Percentiles rank a stretch among this genome's conserved stretches.
phyloP scores from a whole-genome alignment of 176 grass and related monocot species.

The Oryza coarctata region DNA sequence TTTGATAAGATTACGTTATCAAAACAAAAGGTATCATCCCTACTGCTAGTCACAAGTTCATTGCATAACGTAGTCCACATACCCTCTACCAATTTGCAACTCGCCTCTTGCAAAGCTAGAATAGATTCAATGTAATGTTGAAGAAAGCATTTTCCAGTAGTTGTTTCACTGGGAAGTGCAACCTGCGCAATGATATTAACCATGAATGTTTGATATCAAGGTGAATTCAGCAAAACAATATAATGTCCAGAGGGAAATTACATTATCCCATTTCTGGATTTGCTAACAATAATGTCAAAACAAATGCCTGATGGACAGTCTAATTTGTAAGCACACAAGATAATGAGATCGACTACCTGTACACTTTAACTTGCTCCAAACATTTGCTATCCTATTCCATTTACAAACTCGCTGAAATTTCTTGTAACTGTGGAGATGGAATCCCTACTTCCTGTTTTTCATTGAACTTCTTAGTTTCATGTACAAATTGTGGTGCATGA shows the following conservation, averaged over 20 bases:
- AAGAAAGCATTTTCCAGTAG: conserved; percentile 84
- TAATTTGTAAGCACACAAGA: neutral
- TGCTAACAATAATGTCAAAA: neutral
- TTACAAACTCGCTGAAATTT: neutral
- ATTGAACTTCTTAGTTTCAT: neutral
- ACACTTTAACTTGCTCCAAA: neutral
- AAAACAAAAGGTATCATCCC: neutral
- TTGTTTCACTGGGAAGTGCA: conserved; percentile 84
- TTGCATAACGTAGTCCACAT: neutral
- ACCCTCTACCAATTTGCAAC: conserved; percentile 69
- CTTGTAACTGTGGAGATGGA: neutral
- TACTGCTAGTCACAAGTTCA: neutral
- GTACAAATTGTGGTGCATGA: neutral
- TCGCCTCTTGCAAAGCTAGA: conserved; percentile 80
- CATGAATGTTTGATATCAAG: conserved; percentile 24
- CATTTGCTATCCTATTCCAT: neutral
- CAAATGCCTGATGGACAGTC: neutral
- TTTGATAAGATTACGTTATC: neutral
- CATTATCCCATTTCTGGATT: neutral
- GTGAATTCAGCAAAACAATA: neutral
- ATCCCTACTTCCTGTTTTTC: neutral
- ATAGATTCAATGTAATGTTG: conserved; percentile 95
- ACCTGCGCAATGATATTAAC: conserved; percentile 54
- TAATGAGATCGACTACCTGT: neutral
- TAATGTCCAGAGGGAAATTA: neutral